A percentile compares a stretch with the other conserved stretches of the same genome.
Evolutionary conservation across 345 rosid species (phyloP).

Genomic region (Excoecaria agallocha): DNA sequence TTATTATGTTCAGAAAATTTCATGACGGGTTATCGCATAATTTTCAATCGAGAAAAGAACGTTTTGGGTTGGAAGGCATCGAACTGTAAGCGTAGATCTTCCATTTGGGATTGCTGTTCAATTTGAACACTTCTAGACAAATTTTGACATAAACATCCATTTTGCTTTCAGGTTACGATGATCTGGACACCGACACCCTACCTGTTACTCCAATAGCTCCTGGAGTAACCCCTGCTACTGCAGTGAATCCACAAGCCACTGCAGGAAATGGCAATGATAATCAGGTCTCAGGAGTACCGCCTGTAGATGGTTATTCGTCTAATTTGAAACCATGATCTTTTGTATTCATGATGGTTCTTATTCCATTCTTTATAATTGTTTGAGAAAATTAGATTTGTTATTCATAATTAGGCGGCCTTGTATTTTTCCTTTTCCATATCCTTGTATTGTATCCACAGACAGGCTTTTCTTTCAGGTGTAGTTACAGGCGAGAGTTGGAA

Average conservation of each 20-base stretch:
- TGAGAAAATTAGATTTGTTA: slow-evolving; percentile 20
- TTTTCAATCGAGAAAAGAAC: slow-evolving; percentile 68
- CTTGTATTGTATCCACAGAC: neutral
- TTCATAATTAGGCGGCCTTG: neutral
- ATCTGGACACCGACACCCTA: slow-evolving; percentile 22
- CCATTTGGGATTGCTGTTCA: neutral
- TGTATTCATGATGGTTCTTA: slow-evolving; percentile 19
- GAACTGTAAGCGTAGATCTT: slow-evolving; percentile 50
- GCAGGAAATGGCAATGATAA: slow-evolving; percentile 26
- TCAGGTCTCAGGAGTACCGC: slow-evolving; percentile 23
- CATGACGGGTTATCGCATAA: slow-evolving; percentile 66
- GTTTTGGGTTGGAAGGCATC: slow-evolving; percentile 67
- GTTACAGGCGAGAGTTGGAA: slow-evolving; percentile 12
- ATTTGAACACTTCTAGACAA: neutral
- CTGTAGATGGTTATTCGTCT: slow-evolving; percentile 19
- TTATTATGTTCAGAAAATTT: slow-evolving; percentile 60
- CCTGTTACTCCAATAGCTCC: slow-evolving; percentile 40
- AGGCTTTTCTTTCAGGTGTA: slow-evolving; percentile 25
- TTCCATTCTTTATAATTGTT: slow-evolving; percentile 30
- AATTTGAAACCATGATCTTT: slow-evolving; percentile 12
- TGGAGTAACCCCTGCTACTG: slow-evolving; percentile 50
- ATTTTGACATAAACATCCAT: neutral
- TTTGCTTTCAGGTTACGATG: slow-evolving; percentile 40
- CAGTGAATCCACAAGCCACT: slow-evolving; percentile 65
- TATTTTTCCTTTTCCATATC: neutral